Base-by-base conservation (phyloP, 495 filamentous ascomycete genomes). In the Penicillium riverlandense region DNA sequence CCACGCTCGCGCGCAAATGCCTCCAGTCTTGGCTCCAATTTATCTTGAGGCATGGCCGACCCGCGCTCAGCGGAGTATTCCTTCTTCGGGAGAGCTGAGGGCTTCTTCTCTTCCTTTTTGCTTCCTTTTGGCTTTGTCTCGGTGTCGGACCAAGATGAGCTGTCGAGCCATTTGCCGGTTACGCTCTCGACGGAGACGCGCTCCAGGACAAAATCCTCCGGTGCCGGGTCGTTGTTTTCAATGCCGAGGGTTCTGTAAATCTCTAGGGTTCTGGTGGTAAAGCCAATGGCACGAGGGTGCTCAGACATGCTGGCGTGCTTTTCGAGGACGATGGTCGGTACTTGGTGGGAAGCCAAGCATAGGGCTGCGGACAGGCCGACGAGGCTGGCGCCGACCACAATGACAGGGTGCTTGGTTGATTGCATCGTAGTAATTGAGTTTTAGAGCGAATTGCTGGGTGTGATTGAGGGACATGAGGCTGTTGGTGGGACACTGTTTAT, bases 201-300 rank as follows among this genome's bases (percentile, higher is more conserved):
- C 40, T 47, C 37, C 37, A 63, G 49, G 47, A 35, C 35, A 37
- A 61, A 56, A 40, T 58, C 41, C 27, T 49, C 43, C 1, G 54
- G 49, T 0, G 52, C 53, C 0, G 58, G 58, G 10, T 65, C 52
- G 8, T 45, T 35, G 13, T 59, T 54, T 7, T 57, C 59, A 8
- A 69, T 47, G 2, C 53, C 58, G 7, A 66, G 39, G 9, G 31
- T 30, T 5, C 55, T 55, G 38, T 49, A 67, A 2, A 66, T 56
- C 32, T 69, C 66, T 53, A 67, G 62, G 3, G 58, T 66, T 12
- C 66, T 58, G 4, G 60, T 37, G 0, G 55, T 66, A 32, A 66
- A 57, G 7, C 62, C 59, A 12, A 63, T 55, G 9, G 62, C 62
- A 10, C 60, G 57, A 2, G 66, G 66, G 29, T 66, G 63, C 9